Base-by-base conservation (phyloP, 495 filamentous ascomycete species). In the Penicillium desertorum region DNA sequence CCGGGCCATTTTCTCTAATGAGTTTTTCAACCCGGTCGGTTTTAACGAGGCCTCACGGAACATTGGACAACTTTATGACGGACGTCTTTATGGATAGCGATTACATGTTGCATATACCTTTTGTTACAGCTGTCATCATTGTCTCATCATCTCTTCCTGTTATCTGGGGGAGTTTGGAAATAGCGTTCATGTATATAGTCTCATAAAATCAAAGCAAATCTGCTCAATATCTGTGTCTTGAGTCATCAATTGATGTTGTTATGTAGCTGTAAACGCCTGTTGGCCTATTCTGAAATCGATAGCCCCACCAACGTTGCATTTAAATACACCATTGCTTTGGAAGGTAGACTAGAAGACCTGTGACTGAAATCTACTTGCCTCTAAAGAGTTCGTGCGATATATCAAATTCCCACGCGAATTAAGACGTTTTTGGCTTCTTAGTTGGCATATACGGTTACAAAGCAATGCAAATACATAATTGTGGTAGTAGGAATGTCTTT, bases 21-120 rank as follows among this genome's bases (percentile, higher is more conserved):
- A 55, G 51, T 56, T 60, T 56, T 56, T 44, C 29, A 45, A 43
- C 45, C 45, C 36, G 52, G 52, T 36, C 29, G 56, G 57, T 56
- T 60, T 55, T 50, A 49, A 45, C 45, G 51, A 60, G 57, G 29
- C 43, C 51, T 56, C 51, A 39, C 41, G 16, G 17, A 27, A 30
- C 29, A 22, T 50, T 43, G n/a, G 23, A 30, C 36, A 51, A 30
- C 20, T 23, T 44, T 14, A 52, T 39, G 41, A 45, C 16, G 46
- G 37, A 58, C 19, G 43, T 41, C 11, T 51, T 53, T 45, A 59
- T 54, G 30, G 42, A 44, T 45, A 42, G 45, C 27, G 32, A 51
- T 57, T 30, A 29, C 25, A 19, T 57, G 36, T 42, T 57, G 45
- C 46, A 57, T 55, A 30, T 51, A 43, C 27, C 37, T 45, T 27